Conservation (phyloP, 306 rosid species). For the Amphicarpaea edgeworthii region DNA sequence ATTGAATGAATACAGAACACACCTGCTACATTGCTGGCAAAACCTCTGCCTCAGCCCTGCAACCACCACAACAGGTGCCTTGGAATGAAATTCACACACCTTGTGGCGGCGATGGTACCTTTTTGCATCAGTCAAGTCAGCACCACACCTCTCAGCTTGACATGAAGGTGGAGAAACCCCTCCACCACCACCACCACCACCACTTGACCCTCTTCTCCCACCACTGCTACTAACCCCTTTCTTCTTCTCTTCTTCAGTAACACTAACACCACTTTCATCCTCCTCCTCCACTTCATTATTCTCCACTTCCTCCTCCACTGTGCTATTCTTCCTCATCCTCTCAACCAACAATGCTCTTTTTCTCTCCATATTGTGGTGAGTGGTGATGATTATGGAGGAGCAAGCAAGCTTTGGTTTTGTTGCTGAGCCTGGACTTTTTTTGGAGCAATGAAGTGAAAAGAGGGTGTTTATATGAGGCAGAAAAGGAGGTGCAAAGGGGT, state of each 20-base stretch:
- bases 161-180: slow-evolving; percentile 66
- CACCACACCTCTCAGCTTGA: slow-evolving; percentile 86
- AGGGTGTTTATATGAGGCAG: slow-evolving; percentile 50
- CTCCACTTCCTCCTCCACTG: slow-evolving; percentile 65
- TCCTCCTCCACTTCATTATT: slow-evolving; percentile 80
- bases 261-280: slow-evolving; percentile 41
- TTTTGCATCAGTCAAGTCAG: slow-evolving; percentile 77
- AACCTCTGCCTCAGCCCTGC: slow-evolving; percentile 85
- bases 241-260: slow-evolving; percentile 61
- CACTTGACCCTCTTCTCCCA: slow-evolving; percentile 53
- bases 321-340: slow-evolving; percentile 53
- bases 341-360: slow-evolving; percentile 58
- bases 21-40: slow-evolving; percentile 99
- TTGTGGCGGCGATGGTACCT: slow-evolving; percentile 94
- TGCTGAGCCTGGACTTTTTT: slow-evolving; percentile 44
- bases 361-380: slow-evolving; percentile 60
- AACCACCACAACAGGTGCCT: slow-evolving; percentile 75
- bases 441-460: slow-evolving; percentile 49
- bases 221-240: slow-evolving; percentile 46
- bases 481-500: slow-evolving; percentile 45
- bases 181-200: slow-evolving; percentile 56
- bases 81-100: slow-evolving; percentile 93
- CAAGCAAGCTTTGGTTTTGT: slow-evolving; percentile 37
- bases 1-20: slow-evolving; percentile 32
- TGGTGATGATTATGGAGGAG: slow-evolving; percentile 7